Evolutionary conservation across 164 flowering plant genomes (phyloP), one percentile per base, ranked within the genome.

Genomic region (Stephania yunnanensis): DNA sequence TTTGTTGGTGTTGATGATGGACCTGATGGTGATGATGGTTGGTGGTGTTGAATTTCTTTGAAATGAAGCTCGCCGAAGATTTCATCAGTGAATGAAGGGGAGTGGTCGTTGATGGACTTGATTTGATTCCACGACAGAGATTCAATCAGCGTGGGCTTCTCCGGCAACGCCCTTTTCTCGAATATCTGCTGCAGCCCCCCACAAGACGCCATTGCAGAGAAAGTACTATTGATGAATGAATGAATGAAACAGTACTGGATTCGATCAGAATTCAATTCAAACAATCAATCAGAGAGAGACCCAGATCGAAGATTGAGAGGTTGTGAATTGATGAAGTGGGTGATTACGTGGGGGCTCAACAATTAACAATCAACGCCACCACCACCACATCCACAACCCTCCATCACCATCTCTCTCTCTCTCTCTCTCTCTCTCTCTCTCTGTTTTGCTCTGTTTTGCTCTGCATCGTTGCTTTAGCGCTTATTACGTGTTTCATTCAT

Each of bases 61-160:
- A 89, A 88, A 78, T 90, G 89, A 46, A 94, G 89, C 76, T 91
- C 98, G 2, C 92, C 95, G 61, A 94, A 89, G 72, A 92, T 78
- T 77, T 94, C 85, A 46, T 69, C 71, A 0, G 29, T 46, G 46
- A 87, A 78, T 11, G 42, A 36, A 36, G 42, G 42, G 42, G 42
- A 36, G 42, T 1, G 42, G 42, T 36, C 42, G 42, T 84, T 82
- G 15, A 70, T 71, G 72, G 88, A 45, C 30, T 81, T 83, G 44
- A 88, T 84, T 36, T 85, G 86, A 69, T 85, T 89, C 91, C 90
- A 86, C 63, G 88, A 5, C 46, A 89, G 83, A 70, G 93, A 81
- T 72, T 89, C 87, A 1, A 89, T 82, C 29, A 88, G 79, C 0
- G 84, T 77, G 12, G 91, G 84, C 20, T 76, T 92, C 19, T 89